A percentile compares a stretch with the other conserved stretches of the same genome.
These are phyloP conservation scores for Ormosia semicastrata DNA, from an alignment of 306 rosid genomes.

Conservation along the genomic window DNA sequence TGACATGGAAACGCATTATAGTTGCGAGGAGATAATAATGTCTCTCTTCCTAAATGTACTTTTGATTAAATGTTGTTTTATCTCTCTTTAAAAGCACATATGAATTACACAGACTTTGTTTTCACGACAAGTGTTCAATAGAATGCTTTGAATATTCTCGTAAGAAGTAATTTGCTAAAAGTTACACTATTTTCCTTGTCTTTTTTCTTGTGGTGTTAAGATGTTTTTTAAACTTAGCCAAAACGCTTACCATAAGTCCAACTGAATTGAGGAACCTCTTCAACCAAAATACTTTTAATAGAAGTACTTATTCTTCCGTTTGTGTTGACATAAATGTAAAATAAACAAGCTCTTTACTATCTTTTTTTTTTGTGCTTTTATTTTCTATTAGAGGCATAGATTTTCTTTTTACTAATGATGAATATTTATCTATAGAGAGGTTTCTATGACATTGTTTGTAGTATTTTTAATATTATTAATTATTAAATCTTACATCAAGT, in stretches of 20 bases:
- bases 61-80: not conserved
- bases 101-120: not conserved
- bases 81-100: not conserved
- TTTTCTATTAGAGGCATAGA: not conserved
- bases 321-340: too few species aligned
- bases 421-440: too few species aligned
- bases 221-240: not conserved
- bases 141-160: conserved; percentile 9
- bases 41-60: not conserved
- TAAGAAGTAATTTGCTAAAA: not conserved
- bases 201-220: not conserved
- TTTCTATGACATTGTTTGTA: too few species aligned
- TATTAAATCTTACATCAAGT: too few species aligned
- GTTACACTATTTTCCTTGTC: not conserved
- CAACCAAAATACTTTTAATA: not conserved
- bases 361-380: too few species aligned
- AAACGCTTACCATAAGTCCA: not conserved
- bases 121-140: not conserved
- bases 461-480: too few species aligned
- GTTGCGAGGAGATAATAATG: not conserved
- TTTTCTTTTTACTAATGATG: too few species aligned
- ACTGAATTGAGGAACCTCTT: not conserved
- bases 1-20: conserved; percentile 34
- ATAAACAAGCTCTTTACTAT: too few species aligned
- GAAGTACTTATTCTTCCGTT: not conserved